A percentile compares a stretch with the other conserved stretches of the same genome.
Evolutionary conservation across 2,329 filamentous ascomycete genomes (phyloP).

Genomic region (Aspergillus quadrilineatus): DNA sequence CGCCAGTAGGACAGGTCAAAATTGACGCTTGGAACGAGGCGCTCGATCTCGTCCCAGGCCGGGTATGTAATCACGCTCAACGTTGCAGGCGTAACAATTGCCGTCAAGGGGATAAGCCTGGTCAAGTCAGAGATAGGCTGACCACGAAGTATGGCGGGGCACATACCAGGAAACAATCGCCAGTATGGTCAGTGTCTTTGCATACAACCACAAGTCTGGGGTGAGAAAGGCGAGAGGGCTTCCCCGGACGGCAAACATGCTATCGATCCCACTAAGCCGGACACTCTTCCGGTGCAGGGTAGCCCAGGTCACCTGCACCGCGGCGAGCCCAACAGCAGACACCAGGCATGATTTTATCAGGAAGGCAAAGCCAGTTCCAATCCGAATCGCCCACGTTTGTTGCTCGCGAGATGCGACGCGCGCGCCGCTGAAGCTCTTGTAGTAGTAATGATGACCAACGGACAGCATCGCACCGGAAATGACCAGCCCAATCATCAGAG

Average conservation of each 20-base stretch:
- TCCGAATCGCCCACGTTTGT: constrained; percentile 15
- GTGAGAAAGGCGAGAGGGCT: constrained; percentile 8
- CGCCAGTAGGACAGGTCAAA: not conserved
- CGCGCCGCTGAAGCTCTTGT: not conserved
- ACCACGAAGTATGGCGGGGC: not conserved
- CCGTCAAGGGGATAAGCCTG: not conserved
- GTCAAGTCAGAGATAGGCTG: too few species aligned
- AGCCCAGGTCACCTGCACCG: constrained; percentile 11
- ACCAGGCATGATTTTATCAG: constrained; percentile 6
- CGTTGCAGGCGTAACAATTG: not conserved
- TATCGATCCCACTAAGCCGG: constrained; percentile 9
- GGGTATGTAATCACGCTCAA: not conserved
- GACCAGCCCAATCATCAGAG: constrained; percentile 10
- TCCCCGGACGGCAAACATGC: constrained; percentile 11
- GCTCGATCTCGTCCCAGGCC: not conserved
- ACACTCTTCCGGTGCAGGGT: constrained; percentile 14
- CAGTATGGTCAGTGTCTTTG: constrained; percentile 12
- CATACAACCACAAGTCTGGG: constrained; percentile 12
- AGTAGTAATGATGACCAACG: constrained; percentile 7
- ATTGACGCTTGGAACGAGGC: not conserved
- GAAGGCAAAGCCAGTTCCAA: constrained; percentile 16
- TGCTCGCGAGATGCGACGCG: constrained; percentile 7
- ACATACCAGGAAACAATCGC: constrained; percentile 12
- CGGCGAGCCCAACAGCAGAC: constrained; percentile 11
- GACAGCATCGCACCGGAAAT: constrained; percentile 6